Base-by-base conservation (phyloP, 129 eudicot genomes). In the Helichrysum umbraculigerum region DNA sequence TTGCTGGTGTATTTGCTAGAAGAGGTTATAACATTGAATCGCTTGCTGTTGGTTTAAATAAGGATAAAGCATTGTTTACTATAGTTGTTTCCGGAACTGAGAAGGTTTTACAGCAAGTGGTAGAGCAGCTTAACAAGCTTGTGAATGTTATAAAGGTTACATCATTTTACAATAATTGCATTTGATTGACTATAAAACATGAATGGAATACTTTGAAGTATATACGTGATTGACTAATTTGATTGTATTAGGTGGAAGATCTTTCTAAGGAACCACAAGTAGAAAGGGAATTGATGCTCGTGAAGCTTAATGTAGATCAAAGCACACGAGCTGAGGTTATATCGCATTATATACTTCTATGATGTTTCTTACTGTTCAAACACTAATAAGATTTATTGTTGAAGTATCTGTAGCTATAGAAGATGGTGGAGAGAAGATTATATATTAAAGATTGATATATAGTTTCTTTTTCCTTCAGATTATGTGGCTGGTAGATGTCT, bases 11-110 rank as follows among this genome's bases (percentile, higher is more conserved):
- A 4, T 91, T 94, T 77, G 99, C 99, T 67, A 85, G 97, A 80
- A 83, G 99, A 79, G 99, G 99, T 63, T 94, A 88, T 78, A 94
- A 94, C 54, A 94, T 94, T 21, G 96, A 91, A 81, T 94, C 99
- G 0, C 97, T 94, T 72, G 99, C 99, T 44, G 99, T 94, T 84
- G 99, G 97, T 66, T 78, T 94, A 34, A 94, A 94, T 75, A 89
- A 86, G 87, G 99, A 94, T 68, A 94, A 89, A 79, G 97, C 99
- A 70, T 84, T 94, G 35, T 94, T 94, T 74, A 91, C 99, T 1
- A 86, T 91, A 16, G 99, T 94, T 51, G 99, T 94, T 16, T 83
- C 88, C 65, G 99, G 99, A 61, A 89, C 96, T 2, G 96, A 89
- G 63, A 94, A 88, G 64, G 85, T 89, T 39, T 59, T 94, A 79